Conservation (phyloP, 495 filamentous ascomycete species). For the Letharia columbiana region DNA sequence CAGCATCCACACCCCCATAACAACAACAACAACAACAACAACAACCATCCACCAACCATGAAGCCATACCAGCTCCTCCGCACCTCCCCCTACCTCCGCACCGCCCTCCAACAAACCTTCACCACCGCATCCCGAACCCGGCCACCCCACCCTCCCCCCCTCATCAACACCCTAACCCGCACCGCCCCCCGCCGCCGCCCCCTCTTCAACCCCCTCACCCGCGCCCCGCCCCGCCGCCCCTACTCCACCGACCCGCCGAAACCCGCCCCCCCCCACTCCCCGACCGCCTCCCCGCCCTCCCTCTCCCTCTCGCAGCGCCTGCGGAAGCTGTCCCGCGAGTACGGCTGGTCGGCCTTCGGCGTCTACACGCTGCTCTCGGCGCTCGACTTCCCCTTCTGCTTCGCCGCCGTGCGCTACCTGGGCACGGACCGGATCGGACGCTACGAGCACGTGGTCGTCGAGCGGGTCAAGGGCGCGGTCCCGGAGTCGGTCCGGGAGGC, state of each 20-base stretch:
- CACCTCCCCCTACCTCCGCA: neutral
- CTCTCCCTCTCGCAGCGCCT: slow-evolving; percentile 59
- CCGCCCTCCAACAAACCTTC: slow-evolving; percentile 10
- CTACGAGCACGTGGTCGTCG: slow-evolving; percentile 43
- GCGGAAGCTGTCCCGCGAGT: slow-evolving; percentile 80
- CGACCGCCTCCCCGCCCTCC: no score
- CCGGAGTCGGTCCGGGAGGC: slow-evolving; percentile 11
- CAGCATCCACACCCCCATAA: neutral
- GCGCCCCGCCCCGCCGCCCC: slow-evolving; percentile 6
- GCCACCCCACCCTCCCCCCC: neutral
- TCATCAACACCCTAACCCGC: neutral
- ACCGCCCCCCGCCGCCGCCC: neutral
- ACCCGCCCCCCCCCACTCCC: slow-evolving; percentile 10
- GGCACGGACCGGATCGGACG: slow-evolving; percentile 78
- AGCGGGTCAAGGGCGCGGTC: slow-evolving; percentile 29
- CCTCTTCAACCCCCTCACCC: neutral
- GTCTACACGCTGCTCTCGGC: slow-evolving; percentile 78
- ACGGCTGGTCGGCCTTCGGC: slow-evolving; percentile 88
- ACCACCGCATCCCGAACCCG: neutral
- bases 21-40: neutral
- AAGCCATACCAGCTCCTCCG: slow-evolving; percentile 15
- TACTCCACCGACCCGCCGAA: slow-evolving; percentile 13
- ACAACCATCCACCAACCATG: slow-evolving; percentile 2
- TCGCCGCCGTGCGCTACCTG: slow-evolving; percentile 69
- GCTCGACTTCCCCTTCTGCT: slow-evolving; percentile 93